These are phyloP conservation scores for Gnomoniopsis sp. DNA, from an alignment of 2,329 filamentous ascomycete genomes.

Conservation along the genomic window DNA sequence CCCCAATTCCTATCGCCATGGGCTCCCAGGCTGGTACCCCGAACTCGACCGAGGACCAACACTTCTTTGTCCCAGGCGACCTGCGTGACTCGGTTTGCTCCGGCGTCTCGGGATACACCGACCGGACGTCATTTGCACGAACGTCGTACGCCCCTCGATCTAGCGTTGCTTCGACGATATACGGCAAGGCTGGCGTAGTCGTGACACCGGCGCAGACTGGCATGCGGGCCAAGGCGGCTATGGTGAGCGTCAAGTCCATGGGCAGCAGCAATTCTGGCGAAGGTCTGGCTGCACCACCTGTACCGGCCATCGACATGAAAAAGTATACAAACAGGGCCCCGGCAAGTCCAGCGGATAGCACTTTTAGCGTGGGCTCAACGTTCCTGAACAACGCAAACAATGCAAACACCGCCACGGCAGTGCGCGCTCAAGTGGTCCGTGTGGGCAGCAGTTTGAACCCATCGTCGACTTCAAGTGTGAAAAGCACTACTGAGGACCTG, in stretches of 20 bases:
- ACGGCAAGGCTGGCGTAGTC: slow-evolving; percentile 85
- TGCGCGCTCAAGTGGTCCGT: slow-evolving; percentile 56
- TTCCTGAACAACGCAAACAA: slow-evolving; percentile 61
- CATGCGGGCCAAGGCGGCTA: slow-evolving; percentile 81
- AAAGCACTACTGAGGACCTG: slow-evolving; percentile 23
- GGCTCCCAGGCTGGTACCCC: slow-evolving; percentile 57
- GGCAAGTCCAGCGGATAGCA: slow-evolving; percentile 50
- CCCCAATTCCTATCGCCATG: slow-evolving; percentile 74
- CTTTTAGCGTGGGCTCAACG: slow-evolving; percentile 66
- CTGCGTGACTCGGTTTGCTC: slow-evolving; percentile 90
- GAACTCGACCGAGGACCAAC: slow-evolving; percentile 66
- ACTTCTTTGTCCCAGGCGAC: slow-evolving; percentile 91
- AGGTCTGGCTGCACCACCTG: slow-evolving; percentile 60
- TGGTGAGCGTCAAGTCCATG: slow-evolving; percentile 84
- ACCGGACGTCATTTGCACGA: slow-evolving; percentile 59
- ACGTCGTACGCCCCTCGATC: slow-evolving; percentile 59
- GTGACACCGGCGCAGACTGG: slow-evolving; percentile 80
- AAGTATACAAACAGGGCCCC: slow-evolving; percentile 49
- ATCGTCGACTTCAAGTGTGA: slow-evolving; percentile 31
- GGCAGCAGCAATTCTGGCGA: slow-evolving; percentile 52
- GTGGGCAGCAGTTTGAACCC: slow-evolving; percentile 52
- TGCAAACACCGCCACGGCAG: slow-evolving; percentile 52
- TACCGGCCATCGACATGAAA: slow-evolving; percentile 67
- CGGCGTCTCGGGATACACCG: slow-evolving; percentile 62
- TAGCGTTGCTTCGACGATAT: slow-evolving; percentile 89